Conservation (phyloP, 1,139 yeast genomes). For the Pichia sp. region DNA sequence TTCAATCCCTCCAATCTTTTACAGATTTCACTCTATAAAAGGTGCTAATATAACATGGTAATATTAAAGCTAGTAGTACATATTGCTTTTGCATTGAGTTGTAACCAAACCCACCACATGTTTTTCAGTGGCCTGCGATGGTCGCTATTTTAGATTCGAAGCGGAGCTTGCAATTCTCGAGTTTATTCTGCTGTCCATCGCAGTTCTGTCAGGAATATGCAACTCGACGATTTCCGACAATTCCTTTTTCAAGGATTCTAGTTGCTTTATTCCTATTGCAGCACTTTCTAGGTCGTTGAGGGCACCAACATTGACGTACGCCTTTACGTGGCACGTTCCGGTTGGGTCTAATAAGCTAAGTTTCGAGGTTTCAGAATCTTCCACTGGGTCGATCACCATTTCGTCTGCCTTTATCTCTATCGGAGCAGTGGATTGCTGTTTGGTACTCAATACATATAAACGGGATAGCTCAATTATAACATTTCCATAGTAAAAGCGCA, state of each 20-base stretch:
- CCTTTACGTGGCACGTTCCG: conserved; percentile 58
- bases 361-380: conserved; percentile 15
- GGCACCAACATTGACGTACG: conserved; percentile 63
- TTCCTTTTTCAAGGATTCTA: conserved; percentile 58
- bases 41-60: neutral
- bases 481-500: conserved; percentile 60
- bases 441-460: conserved; percentile 34
- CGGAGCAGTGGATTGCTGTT: neutral
- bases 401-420: neutral
- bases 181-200: conserved; percentile 69
- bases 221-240: conserved; percentile 64
- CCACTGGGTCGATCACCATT: conserved; percentile 9
- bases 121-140: neutral
- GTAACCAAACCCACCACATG: neutral
- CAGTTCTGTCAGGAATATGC: conserved; percentile 70
- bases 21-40: too few species aligned
- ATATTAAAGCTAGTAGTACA: neutral
- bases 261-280: conserved; percentile 58
- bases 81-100: neutral
- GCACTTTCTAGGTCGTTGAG: conserved; percentile 74
- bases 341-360: conserved; percentile 50
- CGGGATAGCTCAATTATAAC: conserved; percentile 58
- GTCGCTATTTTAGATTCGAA: neutral
- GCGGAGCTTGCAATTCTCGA: conserved; percentile 26
- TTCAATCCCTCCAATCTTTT: neutral